Evolutionary conservation across 495 filamentous ascomycete species (phyloP).

Genomic region (Penicillium flavigenum): DNA sequence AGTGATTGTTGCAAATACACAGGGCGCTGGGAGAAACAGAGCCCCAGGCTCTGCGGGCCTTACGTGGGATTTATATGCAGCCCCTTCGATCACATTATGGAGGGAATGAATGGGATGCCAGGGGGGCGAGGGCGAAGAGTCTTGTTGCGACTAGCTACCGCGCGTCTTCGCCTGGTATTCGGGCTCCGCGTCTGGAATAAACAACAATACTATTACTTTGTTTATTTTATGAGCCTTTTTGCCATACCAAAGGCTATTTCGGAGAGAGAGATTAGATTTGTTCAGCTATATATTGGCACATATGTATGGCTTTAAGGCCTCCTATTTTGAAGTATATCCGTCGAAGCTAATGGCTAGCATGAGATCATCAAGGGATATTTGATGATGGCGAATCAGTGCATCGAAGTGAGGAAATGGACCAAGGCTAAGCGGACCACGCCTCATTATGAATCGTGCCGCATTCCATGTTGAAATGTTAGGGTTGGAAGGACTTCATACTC

Average conservation of each 20-base stretch:
- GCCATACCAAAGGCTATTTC: not conserved
- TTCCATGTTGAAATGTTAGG: slow-evolving; percentile 4
- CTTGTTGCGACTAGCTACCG: not conserved
- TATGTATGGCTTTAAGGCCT: not conserved
- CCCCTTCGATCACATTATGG: slow-evolving; percentile 10
- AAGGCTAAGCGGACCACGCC: not conserved
- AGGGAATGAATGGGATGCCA: slow-evolving; percentile 5
- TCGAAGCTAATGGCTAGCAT: not conserved
- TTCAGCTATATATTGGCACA: not conserved
- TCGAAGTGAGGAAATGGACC: not conserved
- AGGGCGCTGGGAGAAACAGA: slow-evolving; percentile 3
- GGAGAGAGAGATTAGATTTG: not conserved
- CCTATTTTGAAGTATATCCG: not conserved
- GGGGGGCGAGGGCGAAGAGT: slow-evolving; percentile 10
- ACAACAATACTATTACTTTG: not conserved
- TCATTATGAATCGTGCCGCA: not conserved
- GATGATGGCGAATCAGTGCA: not conserved
- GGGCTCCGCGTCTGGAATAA: not conserved
- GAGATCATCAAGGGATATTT: slow-evolving; percentile 13
- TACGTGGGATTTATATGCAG: slow-evolving; percentile 19
- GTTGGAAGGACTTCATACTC: not conserved
- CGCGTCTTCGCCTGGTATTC: slow-evolving; percentile 8
- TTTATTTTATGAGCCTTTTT: not conserved
- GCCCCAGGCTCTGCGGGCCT: not conserved
- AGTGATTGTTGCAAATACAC: not conserved